Evolutionary conservation across 2,329 filamentous ascomycete species (phyloP).

Genomic region (Elsinoe ampelina): DNA sequence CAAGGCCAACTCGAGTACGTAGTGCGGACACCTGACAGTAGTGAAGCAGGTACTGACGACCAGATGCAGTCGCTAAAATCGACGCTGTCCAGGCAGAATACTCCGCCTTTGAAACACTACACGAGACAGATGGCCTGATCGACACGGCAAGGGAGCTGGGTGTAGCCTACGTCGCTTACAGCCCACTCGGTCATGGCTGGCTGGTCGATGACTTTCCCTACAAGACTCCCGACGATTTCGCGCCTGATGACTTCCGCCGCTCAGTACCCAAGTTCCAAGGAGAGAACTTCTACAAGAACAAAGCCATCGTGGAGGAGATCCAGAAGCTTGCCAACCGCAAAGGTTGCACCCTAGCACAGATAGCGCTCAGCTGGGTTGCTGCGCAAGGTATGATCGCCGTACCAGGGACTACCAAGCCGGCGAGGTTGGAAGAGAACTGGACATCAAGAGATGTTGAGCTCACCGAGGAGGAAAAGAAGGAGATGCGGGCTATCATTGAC

Average conservation of each 20-base stretch:
- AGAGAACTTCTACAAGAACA: constrained; percentile 24
- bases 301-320: constrained; percentile 22
- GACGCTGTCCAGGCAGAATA: constrained; percentile 45
- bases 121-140: constrained; percentile 36
- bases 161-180: constrained; percentile 30
- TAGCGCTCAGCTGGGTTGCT: constrained; percentile 22
- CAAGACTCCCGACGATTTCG: constrained; percentile 30
- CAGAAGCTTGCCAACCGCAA: constrained; percentile 14
- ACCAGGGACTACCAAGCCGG: constrained; percentile 19
- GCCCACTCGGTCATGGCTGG: constrained; percentile 33
- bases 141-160: constrained; percentile 39
- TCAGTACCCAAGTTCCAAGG: constrained; percentile 22
- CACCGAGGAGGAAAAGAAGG: constrained; percentile 31
- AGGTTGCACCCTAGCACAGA: constrained; percentile 19
- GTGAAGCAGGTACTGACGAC: neutral
- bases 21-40: neutral
- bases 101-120: constrained; percentile 38
- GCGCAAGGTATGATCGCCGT: constrained; percentile 22
- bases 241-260: constrained; percentile 23
- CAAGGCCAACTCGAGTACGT: constrained; percentile 32
- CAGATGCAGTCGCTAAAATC: constrained; percentile 34
- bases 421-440: constrained; percentile 20
- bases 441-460: constrained; percentile 20
- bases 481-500: constrained; percentile 34
- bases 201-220: constrained; percentile 33